Conservation (phyloP, 2,329 filamentous ascomycete genomes). For the Neofusicoccum sp. region DNA sequence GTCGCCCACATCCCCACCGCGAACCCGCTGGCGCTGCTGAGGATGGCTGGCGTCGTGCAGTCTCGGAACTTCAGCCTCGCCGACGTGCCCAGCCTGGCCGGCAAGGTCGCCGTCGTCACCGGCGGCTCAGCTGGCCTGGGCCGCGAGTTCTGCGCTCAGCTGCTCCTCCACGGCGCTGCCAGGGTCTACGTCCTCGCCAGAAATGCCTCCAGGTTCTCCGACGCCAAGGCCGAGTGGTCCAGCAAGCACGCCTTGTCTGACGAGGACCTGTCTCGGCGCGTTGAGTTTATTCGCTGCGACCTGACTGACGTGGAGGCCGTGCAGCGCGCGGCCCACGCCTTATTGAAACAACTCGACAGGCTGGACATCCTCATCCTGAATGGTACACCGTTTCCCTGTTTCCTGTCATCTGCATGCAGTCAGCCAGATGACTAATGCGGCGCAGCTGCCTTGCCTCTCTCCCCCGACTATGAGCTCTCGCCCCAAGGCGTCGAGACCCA, state of each 20-base stretch:
- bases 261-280: constrained; percentile 22
- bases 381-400: constrained; percentile 6
- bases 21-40: constrained; percentile 16
- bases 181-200: constrained; percentile 32
- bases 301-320: constrained; percentile 29
- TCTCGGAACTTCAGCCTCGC: constrained; percentile 29
- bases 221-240: constrained; percentile 27
- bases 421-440: neutral
- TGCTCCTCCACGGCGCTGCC: constrained; percentile 31
- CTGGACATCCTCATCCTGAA: constrained; percentile 31
- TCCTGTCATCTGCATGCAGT: neutral
- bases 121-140: constrained; percentile 34
- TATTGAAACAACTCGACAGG: constrained; percentile 25
- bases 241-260: constrained; percentile 21
- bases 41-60: constrained; percentile 27
- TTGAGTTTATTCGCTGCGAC: constrained; percentile 32
- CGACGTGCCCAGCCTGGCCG: constrained; percentile 28
- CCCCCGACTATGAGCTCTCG: constrained; percentile 26
- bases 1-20: constrained; percentile 12
- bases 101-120: constrained; percentile 32
- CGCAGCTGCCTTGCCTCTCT: constrained; percentile 22
- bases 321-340: constrained; percentile 23
- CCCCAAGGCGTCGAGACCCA: constrained; percentile 23
- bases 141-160: constrained; percentile 32
- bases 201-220: constrained; percentile 25